A percentile compares a stretch with the other conserved stretches of the same genome.
phyloP scores from a whole-genome alignment of 345 rosid genomes.

The Pugionium cornutum region DNA sequence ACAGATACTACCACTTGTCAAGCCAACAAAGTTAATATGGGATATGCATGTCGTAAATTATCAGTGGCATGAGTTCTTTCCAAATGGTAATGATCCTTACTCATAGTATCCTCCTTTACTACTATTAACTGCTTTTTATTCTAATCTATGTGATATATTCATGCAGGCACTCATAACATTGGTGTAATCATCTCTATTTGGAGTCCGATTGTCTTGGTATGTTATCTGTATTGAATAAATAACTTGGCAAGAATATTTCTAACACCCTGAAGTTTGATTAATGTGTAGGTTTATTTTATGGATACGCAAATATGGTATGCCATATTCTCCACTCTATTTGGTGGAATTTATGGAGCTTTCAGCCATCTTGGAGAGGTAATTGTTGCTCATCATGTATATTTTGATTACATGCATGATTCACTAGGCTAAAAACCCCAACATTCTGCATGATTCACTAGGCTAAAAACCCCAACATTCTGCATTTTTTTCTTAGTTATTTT shows the following conservation, averaged over 20 bases:
- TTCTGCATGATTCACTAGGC: constrained; percentile 13
- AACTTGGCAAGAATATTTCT: constrained; percentile 26
- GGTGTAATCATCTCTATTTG: constrained; percentile 91
- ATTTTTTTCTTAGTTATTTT: background rate
- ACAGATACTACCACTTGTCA: constrained; percentile 82
- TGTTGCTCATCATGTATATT: background rate
- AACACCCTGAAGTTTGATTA: constrained; percentile 29
- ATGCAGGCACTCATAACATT: constrained; percentile 70
- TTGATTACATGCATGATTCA: background rate
- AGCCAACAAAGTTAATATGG: constrained; percentile 81
- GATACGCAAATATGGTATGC: constrained; percentile 98
- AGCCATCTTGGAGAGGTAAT: constrained; percentile 99
- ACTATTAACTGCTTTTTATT: constrained; percentile 15
- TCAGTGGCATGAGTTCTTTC: constrained; percentile 92
- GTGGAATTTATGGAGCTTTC: constrained; percentile 94
- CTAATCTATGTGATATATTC: constrained; percentile 27
- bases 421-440: constrained; percentile 5
- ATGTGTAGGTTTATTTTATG: constrained; percentile 81
- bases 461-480: background rate
- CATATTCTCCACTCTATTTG: constrained; percentile 90
- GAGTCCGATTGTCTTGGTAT: constrained; percentile 90
- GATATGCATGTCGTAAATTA: constrained; percentile 55
- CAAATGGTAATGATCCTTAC: constrained; percentile 52
- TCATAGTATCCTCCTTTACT: constrained; percentile 10
- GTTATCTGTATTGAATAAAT: constrained; percentile 29